Evolutionary conservation across 2,329 filamentous ascomycete species (phyloP).

Genomic region (Macrophomina phaseolina): DNA sequence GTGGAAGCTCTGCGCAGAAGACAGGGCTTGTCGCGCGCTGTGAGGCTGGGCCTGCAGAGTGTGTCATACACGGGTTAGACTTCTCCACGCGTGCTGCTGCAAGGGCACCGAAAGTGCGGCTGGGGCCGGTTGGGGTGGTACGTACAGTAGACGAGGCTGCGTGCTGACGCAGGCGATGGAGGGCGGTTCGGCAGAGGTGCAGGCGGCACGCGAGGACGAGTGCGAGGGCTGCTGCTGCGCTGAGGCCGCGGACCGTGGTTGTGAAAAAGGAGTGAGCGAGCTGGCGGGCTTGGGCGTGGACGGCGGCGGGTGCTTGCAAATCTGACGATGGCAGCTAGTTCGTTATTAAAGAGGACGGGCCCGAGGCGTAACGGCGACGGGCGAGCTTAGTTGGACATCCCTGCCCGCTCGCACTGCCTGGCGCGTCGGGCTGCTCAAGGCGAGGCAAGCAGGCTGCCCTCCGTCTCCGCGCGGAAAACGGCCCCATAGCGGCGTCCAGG

Average conservation of each 20-base stretch:
- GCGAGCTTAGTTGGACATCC: conserved; percentile 17
- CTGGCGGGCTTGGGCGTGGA: not conserved
- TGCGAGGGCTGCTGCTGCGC: not conserved
- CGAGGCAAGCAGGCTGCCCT: conserved; percentile 4
- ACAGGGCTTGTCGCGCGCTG: conserved; percentile 25
- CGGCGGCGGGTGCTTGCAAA: conserved; percentile 17
- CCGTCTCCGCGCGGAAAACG: conserved; percentile 5
- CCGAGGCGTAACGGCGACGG: conserved; percentile 23
- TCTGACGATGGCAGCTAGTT: conserved; percentile 24
- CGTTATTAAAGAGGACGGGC: conserved; percentile 25
- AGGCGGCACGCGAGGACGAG: not conserved
- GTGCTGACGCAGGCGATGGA: conserved; percentile 15
- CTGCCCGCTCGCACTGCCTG: conserved; percentile 9
- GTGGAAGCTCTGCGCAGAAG: conserved; percentile 17
- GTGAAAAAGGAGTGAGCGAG: conserved; percentile 10
- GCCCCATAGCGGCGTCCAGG: conserved; percentile 9
- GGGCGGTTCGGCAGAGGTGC: conserved; percentile 4
- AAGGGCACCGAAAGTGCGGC: conserved; percentile 21
- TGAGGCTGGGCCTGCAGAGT: conserved; percentile 28
- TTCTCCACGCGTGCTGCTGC: conserved; percentile 23
- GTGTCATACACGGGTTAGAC: conserved; percentile 27
- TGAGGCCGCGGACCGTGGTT: conserved; percentile 5
- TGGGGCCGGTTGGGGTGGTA: conserved; percentile 17
- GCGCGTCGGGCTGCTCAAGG: conserved; percentile 10
- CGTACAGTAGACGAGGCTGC: conserved; percentile 18